Conservation (phyloP, 2,329 filamentous ascomycete genomes). For the Pseudocercospora eumusae region DNA sequence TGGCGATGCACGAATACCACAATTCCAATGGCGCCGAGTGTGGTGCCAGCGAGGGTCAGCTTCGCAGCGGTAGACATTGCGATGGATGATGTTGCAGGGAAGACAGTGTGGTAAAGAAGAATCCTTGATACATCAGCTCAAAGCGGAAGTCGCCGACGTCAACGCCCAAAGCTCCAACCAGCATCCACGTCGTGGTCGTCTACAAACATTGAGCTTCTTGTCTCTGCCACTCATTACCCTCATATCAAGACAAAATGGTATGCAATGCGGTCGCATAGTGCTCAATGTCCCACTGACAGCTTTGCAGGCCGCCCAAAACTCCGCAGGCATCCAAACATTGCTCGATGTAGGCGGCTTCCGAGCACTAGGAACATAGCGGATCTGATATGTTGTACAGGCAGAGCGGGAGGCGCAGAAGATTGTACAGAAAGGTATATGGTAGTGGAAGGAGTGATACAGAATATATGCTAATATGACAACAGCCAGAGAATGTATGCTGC, state of each 20-base stretch:
- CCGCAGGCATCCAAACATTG: slow-evolving; percentile 95
- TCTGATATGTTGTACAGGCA: slow-evolving; percentile 63
- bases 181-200: slow-evolving; percentile 2
- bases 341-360: slow-evolving; percentile 71
- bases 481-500: slow-evolving; percentile 81
- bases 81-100: neutral
- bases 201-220: neutral
- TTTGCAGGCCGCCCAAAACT: slow-evolving; percentile 91
- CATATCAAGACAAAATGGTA: slow-evolving; percentile 23
- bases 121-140: neutral
- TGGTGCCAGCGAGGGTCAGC: slow-evolving; percentile 76
- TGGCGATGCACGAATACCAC: slow-evolving; percentile 86
- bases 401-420: slow-evolving; percentile 99
- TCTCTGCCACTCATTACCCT: slow-evolving; percentile 12
- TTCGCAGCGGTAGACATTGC: slow-evolving; percentile 91
- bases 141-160: slow-evolving; percentile 13
- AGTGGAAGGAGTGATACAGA: slow-evolving; percentile 21
- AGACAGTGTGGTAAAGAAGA: slow-evolving; percentile 5
- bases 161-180: slow-evolving; percentile 11
- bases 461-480: slow-evolving; percentile 51
- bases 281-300: slow-evolving; percentile 15
- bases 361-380: slow-evolving; percentile 39
- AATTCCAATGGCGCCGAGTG: slow-evolving; percentile 72
- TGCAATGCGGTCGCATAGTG: neutral
- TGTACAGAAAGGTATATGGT: slow-evolving; percentile 81